Evolutionary conservation across 2,329 filamentous ascomycete species (phyloP).

Genomic region (Colletotrichum sojae): DNA sequence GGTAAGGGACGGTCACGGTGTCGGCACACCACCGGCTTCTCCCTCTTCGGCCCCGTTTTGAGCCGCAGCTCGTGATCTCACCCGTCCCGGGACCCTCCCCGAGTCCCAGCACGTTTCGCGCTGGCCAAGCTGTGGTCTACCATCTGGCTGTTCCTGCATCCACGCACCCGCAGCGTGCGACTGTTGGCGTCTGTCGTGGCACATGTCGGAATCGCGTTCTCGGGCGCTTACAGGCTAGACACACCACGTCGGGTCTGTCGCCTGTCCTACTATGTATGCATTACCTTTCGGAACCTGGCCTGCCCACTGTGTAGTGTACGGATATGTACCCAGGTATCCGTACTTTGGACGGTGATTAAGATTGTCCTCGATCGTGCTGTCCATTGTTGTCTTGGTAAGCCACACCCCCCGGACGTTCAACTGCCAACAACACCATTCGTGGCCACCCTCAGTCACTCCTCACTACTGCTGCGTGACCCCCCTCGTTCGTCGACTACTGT

Average conservation of each 20-base stretch:
- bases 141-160: slow-evolving; percentile 14
- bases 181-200: slow-evolving; percentile 16
- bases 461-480: slow-evolving; percentile 11
- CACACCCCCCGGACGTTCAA: not conserved
- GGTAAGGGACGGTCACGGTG: too few species aligned
- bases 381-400: slow-evolving; percentile 16
- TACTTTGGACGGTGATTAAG: too few species aligned
- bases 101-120: slow-evolving; percentile 3
- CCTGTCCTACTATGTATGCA: too few species aligned
- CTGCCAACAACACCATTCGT: not conserved
- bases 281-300: too few species aligned
- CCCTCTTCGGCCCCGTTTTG: too few species aligned
- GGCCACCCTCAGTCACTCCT: too few species aligned
- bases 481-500: slow-evolving; percentile 13
- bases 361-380: too few species aligned
- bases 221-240: slow-evolving; percentile 10
- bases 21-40: too few species aligned
- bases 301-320: too few species aligned
- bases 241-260: too few species aligned
- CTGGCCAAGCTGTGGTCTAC: not conserved
- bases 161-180: slow-evolving; percentile 3
- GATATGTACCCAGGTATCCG: too few species aligned
- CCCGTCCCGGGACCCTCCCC: not conserved
- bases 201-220: slow-evolving; percentile 27
- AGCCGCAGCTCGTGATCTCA: too few species aligned